Evolutionary conservation across 345 rosid genomes (phyloP).

Genomic region (Iberis pinnata): DNA sequence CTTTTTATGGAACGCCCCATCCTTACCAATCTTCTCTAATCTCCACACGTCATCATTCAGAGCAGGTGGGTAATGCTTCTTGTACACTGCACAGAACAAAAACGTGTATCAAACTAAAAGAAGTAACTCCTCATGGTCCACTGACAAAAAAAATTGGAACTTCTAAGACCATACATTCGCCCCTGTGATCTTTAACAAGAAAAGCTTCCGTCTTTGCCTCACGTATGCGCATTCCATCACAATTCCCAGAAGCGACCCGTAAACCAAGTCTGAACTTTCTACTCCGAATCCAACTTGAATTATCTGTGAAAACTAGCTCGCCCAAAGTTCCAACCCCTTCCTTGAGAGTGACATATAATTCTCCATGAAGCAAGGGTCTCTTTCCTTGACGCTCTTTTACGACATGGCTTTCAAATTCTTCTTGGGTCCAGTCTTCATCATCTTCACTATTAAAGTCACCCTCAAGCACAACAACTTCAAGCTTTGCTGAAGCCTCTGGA

Average conservation of each 20-base stretch:
- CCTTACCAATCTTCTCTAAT: slow-evolving; percentile 97
- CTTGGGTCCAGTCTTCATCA: slow-evolving; percentile 87
- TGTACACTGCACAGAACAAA: slow-evolving; percentile 62
- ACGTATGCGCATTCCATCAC: slow-evolving; percentile 73
- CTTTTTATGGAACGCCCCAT: slow-evolving; percentile 95
- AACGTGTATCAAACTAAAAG: slow-evolving; percentile 2
- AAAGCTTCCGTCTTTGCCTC: slow-evolving; percentile 99
- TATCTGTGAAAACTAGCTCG: slow-evolving; percentile 84
- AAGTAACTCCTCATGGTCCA: slow-evolving; percentile 12
- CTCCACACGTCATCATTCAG: slow-evolving; percentile 89
- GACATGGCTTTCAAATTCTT: slow-evolving; percentile 86
- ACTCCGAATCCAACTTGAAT: slow-evolving; percentile 98
- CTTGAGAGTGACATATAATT: slow-evolving; percentile 76
- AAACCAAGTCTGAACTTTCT: slow-evolving; percentile 93
- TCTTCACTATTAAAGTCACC: slow-evolving; percentile 92
- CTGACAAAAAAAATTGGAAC: not conserved
- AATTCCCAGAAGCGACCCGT: slow-evolving; percentile 61
- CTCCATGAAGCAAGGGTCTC: slow-evolving; percentile 88
- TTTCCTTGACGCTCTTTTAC: slow-evolving; percentile 96
- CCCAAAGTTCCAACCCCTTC: slow-evolving; percentile 97
- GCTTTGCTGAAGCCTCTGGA: slow-evolving; percentile 65
- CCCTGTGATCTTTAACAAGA: slow-evolving; percentile 93
- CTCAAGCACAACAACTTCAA: slow-evolving; percentile 89
- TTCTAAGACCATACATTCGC: slow-evolving; percentile 55
- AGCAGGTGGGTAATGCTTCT: slow-evolving; percentile 96